Percentiles rank a stretch among this genome's conserved stretches.
Evolutionary conservation across 2,329 filamentous ascomycete species (phyloP).

Genomic region (Remersonia thermophila): DNA sequence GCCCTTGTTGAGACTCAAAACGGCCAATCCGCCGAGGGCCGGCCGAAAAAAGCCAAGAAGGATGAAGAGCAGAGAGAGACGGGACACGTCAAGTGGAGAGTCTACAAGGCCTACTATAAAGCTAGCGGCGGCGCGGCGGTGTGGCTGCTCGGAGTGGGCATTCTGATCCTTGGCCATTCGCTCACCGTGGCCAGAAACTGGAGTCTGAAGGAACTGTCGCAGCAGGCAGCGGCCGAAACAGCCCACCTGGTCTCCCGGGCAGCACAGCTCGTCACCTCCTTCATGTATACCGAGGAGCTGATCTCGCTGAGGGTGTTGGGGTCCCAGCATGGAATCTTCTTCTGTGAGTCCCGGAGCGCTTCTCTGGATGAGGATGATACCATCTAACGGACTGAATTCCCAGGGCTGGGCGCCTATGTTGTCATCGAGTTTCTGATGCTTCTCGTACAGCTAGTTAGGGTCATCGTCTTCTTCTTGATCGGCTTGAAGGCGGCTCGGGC

Average conservation of each 20-base stretch:
- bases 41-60: conserved; percentile 4
- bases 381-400: conserved; percentile 4
- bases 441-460: conserved; percentile 14
- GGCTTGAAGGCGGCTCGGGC: conserved; percentile 21
- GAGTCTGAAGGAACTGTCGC: conserved; percentile 24
- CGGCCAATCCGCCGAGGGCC: neutral
- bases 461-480: conserved; percentile 20
- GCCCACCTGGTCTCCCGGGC: conserved; percentile 4
- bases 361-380: neutral
- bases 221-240: conserved; percentile 15
- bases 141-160: conserved; percentile 18
- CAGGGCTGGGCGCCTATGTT: conserved; percentile 21
- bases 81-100: conserved; percentile 23
- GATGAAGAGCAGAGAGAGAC: conserved; percentile 21
- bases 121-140: conserved; percentile 19
- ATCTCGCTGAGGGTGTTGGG: conserved; percentile 3
- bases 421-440: conserved; percentile 19
- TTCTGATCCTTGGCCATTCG: conserved; percentile 18
- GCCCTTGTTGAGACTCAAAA: neutral
- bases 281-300: conserved; percentile 7
- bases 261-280: conserved; percentile 3
- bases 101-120: conserved; percentile 24
- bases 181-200: conserved; percentile 20
- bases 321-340: conserved; percentile 11
- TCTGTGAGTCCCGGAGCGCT: conserved; percentile 11